Percentiles rank a stretch among this genome's conserved stretches.
Conservation (phyloP, 2,329 filamentous ascomycete species). For the Trichoderma sp. region DNA sequence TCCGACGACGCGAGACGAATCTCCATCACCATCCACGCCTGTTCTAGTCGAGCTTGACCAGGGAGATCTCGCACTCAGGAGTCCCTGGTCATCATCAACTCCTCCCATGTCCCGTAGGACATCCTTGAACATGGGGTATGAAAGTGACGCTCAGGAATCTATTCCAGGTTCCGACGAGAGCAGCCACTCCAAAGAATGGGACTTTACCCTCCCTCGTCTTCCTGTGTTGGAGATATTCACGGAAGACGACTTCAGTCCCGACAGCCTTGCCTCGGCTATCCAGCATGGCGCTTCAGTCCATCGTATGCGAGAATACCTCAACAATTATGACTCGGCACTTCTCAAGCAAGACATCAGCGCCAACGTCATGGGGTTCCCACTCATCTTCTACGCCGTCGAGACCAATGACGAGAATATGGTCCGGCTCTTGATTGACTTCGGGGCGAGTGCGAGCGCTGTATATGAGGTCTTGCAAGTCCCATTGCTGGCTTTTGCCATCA, state of each 20-base stretch:
- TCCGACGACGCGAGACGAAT: background rate
- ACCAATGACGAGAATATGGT: constrained; percentile 23
- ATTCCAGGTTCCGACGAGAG: background rate
- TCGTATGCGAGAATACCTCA: background rate
- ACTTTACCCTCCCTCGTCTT: constrained; percentile 15
- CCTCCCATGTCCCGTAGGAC: background rate
- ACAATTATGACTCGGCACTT: background rate
- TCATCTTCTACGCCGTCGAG: constrained; percentile 25
- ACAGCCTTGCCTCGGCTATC: constrained; percentile 9
- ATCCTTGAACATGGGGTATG: background rate
- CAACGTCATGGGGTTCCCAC: constrained; percentile 5
- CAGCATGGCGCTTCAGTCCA: constrained; percentile 7
- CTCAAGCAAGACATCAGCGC: constrained; percentile 4
- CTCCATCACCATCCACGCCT: background rate
- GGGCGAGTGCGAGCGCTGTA: background rate
- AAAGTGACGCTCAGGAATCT: background rate
- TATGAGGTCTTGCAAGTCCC: background rate
- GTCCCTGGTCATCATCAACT: background rate
- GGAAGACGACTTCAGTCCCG: background rate
- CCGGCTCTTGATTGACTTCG: constrained; percentile 11
- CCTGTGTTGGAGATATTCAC: background rate
- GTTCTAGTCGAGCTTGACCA: background rate
- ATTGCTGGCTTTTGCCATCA: constrained; percentile 23
- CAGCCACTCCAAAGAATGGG: background rate
- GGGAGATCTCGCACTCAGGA: background rate